Percentiles rank a stretch among this genome's conserved stretches.
These are phyloP conservation scores for Ceratonia siliqua DNA, from an alignment of 306 rosid genomes.

Conservation along the genomic window DNA sequence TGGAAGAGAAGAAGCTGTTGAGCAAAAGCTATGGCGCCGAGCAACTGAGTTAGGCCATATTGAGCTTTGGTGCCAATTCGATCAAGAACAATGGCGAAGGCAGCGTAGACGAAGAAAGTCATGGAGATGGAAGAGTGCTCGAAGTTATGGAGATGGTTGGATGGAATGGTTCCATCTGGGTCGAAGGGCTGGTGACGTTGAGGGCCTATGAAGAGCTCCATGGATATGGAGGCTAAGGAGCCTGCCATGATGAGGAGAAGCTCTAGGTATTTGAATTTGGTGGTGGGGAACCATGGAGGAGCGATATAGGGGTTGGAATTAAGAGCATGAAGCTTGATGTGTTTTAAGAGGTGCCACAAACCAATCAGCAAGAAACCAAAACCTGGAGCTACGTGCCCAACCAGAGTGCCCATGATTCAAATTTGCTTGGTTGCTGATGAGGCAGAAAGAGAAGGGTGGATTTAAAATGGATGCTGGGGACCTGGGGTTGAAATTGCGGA, in stretches of 20 bases:
- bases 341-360: conserved; percentile 83
- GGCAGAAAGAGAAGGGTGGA: neutral
- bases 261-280: conserved; percentile 57
- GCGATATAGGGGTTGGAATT: conserved; percentile 48
- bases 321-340: conserved; percentile 60
- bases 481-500: neutral
- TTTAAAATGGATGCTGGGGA: conserved; percentile 6
- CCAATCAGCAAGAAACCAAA: conserved; percentile 71
- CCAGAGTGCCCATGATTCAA: conserved; percentile 65
- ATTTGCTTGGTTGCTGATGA: neutral
- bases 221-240: conserved; percentile 52
- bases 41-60: conserved; percentile 49
- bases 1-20: conserved; percentile 77
- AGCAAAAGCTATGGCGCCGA: conserved; percentile 61
- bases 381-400: conserved; percentile 87
- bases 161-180: conserved; percentile 72
- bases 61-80: conserved; percentile 3
- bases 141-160: conserved; percentile 83
- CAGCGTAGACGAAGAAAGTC: conserved; percentile 59
- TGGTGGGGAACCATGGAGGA: conserved; percentile 68
- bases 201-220: conserved; percentile 84
- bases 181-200: conserved; percentile 69
- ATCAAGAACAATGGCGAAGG: conserved; percentile 57
- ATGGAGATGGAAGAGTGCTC: conserved; percentile 79
- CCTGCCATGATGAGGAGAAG: conserved; percentile 59